Conservation (phyloP, 768 basidiomycete species). For the Trametes elegans region DNA sequence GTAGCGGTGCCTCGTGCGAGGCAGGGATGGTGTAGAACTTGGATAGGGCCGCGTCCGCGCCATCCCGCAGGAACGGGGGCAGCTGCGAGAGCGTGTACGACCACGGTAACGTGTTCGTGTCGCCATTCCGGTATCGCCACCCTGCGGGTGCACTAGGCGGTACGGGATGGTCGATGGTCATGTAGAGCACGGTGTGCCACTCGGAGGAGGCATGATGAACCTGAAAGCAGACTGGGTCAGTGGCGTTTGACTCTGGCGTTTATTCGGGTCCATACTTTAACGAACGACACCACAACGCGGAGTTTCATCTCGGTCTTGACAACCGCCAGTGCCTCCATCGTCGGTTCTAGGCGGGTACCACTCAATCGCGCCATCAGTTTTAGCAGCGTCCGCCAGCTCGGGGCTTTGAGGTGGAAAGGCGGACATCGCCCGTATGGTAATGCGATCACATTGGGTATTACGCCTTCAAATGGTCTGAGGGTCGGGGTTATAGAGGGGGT, state of each 20-base stretch:
- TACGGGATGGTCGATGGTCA: constrained; percentile 69
- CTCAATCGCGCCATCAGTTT: constrained; percentile 74
- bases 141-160: constrained; percentile 45
- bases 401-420: constrained; percentile 70
- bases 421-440: constrained; percentile 68
- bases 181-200: constrained; percentile 77
- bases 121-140: constrained; percentile 51
- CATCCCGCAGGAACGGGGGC: constrained; percentile 62
- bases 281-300: constrained; percentile 76
- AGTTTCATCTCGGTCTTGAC: constrained; percentile 56
- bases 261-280: constrained; percentile 51
- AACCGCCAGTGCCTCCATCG: constrained; percentile 60
- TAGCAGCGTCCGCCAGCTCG: constrained; percentile 71
- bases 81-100: constrained; percentile 62
- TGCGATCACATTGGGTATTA: constrained; percentile 72
- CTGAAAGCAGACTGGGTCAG: constrained; percentile 35
- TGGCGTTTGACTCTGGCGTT: not conserved
- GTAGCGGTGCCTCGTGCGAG: constrained; percentile 57
- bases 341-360: constrained; percentile 67
- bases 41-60: constrained; percentile 58
- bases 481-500: constrained; percentile 52
- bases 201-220: constrained; percentile 54
- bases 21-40: constrained; percentile 73
- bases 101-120: constrained; percentile 68
- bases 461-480: constrained; percentile 45